These are phyloP conservation scores for Hypoxylon sp. DNA, from an alignment of 2,329 filamentous ascomycete species.

Conservation along the genomic window DNA sequence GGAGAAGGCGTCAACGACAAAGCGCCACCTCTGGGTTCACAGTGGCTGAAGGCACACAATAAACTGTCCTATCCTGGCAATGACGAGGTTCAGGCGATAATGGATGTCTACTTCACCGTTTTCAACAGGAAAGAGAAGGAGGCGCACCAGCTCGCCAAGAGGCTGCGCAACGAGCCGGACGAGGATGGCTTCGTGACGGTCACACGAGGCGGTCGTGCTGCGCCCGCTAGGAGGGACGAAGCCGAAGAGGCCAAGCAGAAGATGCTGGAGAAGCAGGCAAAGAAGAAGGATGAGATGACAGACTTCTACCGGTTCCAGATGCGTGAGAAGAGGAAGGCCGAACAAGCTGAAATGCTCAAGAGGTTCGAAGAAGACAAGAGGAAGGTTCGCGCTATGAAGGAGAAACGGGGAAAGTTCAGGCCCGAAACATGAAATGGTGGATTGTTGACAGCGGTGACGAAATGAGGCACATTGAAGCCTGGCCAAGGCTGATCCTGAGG, in stretches of 20 bases:
- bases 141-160: slow-evolving; percentile 73
- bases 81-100: slow-evolving; percentile 75
- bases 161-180: slow-evolving; percentile 84
- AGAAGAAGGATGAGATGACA: slow-evolving; percentile 73
- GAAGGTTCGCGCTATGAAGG: slow-evolving; percentile 79
- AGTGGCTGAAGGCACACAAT: slow-evolving; percentile 76
- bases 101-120: slow-evolving; percentile 89
- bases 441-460: slow-evolving; percentile 3
- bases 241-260: slow-evolving; percentile 71
- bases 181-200: slow-evolving; percentile 97
- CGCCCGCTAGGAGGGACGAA: slow-evolving; percentile 81
- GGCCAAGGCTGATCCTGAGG: not conserved
- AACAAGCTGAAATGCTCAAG: slow-evolving; percentile 77
- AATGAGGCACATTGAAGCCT: not conserved
- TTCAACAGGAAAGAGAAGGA: slow-evolving; percentile 81
- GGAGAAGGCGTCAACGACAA: slow-evolving; percentile 72
- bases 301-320: slow-evolving; percentile 90
- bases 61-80: slow-evolving; percentile 79
- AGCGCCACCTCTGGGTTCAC: slow-evolving; percentile 70
- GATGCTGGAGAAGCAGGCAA: slow-evolving; percentile 75
- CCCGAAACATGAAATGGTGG: slow-evolving; percentile 60
- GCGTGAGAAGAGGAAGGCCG: slow-evolving; percentile 82
- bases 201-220: slow-evolving; percentile 79
- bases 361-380: slow-evolving; percentile 83
- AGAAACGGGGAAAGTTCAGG: slow-evolving; percentile 74